These are phyloP conservation scores for Infundibulicybe gibba DNA, from an alignment of 768 basidiomycete genomes.

Conservation along the genomic window DNA sequence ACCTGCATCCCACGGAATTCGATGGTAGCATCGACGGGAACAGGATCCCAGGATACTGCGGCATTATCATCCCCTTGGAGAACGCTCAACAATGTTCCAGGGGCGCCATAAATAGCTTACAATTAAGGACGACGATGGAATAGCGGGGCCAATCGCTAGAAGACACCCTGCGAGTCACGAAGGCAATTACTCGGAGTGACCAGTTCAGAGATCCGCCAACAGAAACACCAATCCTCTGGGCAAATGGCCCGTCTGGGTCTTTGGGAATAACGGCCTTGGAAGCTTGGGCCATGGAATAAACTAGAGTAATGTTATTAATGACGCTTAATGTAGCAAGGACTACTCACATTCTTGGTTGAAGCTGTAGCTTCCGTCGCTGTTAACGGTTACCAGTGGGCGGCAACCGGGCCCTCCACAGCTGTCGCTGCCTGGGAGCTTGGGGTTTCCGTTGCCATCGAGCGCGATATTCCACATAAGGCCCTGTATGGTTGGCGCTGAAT, in stretches of 20 bases:
- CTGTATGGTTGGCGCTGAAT: neutral
- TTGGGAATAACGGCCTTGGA: slow-evolving; percentile 72
- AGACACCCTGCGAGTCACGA: slow-evolving; percentile 51
- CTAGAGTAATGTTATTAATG: slow-evolving; percentile 19
- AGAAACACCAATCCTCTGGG: slow-evolving; percentile 60
- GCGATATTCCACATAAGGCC: slow-evolving; percentile 74
- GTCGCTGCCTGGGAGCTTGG: slow-evolving; percentile 58
- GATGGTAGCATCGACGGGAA: slow-evolving; percentile 53
- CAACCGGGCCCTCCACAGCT: slow-evolving; percentile 65
- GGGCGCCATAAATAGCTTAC: slow-evolving; percentile 29
- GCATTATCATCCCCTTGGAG: slow-evolving; percentile 43
- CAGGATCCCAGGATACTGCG: slow-evolving; percentile 51
- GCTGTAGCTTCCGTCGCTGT: slow-evolving; percentile 56
- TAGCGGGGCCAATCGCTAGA: slow-evolving; percentile 60
- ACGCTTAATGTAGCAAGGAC: no score
- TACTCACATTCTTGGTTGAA: slow-evolving; percentile 80
- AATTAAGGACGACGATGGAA: slow-evolving; percentile 73
- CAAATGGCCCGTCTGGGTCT: slow-evolving; percentile 65
- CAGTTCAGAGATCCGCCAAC: slow-evolving; percentile 53
- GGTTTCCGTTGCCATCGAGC: slow-evolving; percentile 57
- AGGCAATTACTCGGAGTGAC: slow-evolving; percentile 65
- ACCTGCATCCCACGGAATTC: no score
- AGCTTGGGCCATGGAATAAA: slow-evolving; percentile 72
- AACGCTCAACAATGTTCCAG: neutral
- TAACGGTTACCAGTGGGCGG: slow-evolving; percentile 63